These are phyloP conservation scores for Trichoderma atrobrunneum DNA, from an alignment of 2,329 filamentous ascomycete species.

Conservation along the genomic window DNA sequence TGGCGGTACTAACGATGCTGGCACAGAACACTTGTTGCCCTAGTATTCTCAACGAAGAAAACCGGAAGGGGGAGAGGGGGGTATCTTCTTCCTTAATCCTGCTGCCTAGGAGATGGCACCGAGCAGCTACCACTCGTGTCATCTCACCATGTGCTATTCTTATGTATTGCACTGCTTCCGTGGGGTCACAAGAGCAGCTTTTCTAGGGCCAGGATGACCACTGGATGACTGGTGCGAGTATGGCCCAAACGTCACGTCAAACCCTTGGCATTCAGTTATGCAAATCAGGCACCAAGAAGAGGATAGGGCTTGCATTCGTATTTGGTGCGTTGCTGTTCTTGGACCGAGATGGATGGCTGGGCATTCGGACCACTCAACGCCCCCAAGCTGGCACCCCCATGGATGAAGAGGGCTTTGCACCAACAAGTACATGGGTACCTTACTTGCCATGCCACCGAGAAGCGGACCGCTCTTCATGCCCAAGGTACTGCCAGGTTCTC, in stretches of 20 bases:
- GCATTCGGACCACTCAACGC: not conserved
- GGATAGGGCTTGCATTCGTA: not conserved
- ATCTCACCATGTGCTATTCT: not conserved
- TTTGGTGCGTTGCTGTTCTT: conserved; percentile 17
- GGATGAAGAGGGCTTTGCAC: not conserved
- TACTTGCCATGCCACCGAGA: not conserved
- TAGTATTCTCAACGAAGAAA: not conserved
- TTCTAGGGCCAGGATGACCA: not conserved
- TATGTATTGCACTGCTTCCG: not conserved
- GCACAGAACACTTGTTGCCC: not conserved
- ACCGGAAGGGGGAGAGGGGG: not conserved
- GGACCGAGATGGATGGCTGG: conserved; percentile 11
- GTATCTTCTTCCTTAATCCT: not conserved
- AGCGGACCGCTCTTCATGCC: conserved; percentile 1
- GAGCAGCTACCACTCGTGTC: not conserved
- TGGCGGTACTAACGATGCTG: not conserved
- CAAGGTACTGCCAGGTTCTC: not conserved
- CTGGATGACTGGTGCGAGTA: not conserved
- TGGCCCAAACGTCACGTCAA: not conserved
- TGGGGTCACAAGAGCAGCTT: not conserved
- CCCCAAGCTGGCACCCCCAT: not conserved
- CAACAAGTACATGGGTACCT: not conserved
- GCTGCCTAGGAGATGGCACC: conserved; percentile 7
- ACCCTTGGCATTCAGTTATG: not conserved
- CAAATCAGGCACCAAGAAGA: conserved; percentile 16